Conservation (phyloP, 352 stramenopile genomes). For the Pythium inflatum region DNA sequence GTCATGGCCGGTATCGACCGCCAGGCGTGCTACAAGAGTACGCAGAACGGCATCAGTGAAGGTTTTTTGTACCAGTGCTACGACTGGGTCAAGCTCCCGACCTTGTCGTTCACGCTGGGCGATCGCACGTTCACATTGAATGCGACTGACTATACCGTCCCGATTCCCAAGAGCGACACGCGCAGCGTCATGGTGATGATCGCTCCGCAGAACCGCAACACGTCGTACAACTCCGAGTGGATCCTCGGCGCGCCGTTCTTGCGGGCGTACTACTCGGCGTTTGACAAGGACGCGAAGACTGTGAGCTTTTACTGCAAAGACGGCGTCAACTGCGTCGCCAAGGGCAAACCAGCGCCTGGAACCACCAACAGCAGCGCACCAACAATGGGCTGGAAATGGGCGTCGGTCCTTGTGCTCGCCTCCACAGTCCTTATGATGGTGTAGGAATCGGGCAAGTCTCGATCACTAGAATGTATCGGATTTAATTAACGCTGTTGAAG, state of each 20-base stretch:
- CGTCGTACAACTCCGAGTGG: not conserved
- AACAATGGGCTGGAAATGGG: no score
- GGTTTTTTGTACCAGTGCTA: constrained; percentile 5
- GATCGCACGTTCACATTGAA: constrained; percentile 7
- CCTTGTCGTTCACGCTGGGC: constrained; percentile 13
- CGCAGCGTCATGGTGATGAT: not conserved
- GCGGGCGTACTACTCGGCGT: constrained; percentile 18
- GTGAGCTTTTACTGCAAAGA: constrained; percentile 25
- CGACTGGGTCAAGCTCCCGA: not conserved
- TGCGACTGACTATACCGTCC: constrained; percentile 19
- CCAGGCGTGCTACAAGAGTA: not conserved
- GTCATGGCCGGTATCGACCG: not conserved
- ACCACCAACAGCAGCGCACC: no score
- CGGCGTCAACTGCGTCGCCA: constrained; percentile 9
- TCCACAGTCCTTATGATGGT: no score
- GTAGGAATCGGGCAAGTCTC: no score
- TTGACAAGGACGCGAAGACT: constrained; percentile 10
- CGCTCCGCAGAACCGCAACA: not conserved
- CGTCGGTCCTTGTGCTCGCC: no score
- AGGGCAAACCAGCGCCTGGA: not conserved
- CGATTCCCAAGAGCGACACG: not conserved
- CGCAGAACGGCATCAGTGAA: not conserved
- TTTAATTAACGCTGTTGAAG: no score
- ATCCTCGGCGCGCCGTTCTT: constrained; percentile 19
- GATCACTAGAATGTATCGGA: no score